Conservation (phyloP, 805 yeast species). For the Ogataea angusta region DNA sequence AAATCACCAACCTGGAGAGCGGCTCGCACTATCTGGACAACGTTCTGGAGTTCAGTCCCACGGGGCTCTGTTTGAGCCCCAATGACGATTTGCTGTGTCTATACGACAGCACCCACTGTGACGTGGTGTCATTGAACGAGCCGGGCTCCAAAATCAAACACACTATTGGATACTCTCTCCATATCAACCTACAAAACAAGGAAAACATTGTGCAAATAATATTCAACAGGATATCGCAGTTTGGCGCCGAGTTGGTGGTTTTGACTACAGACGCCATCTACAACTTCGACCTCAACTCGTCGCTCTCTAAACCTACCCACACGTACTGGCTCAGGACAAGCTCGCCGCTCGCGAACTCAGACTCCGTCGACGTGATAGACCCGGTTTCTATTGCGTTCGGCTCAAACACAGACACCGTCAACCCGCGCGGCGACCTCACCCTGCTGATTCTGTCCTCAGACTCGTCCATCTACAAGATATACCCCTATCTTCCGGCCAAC, state of each 20-base stretch:
- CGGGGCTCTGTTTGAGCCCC: slow-evolving; percentile 20
- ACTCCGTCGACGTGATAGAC: slow-evolving; percentile 21
- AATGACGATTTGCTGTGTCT: slow-evolving; percentile 29
- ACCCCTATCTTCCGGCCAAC: slow-evolving; percentile 59
- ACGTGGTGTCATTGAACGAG: slow-evolving; percentile 19
- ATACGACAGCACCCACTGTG: slow-evolving; percentile 19
- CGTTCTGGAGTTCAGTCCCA: slow-evolving; percentile 26
- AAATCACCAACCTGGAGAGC: slow-evolving; percentile 16
- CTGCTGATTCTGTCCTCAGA: slow-evolving; percentile 51
- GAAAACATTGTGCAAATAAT: slow-evolving; percentile 35
- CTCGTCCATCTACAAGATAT: slow-evolving; percentile 57
- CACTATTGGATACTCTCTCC: slow-evolving; percentile 10
- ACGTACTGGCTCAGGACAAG: slow-evolving; percentile 21
- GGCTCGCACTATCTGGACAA: slow-evolving; percentile 12
- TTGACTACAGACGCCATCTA: slow-evolving; percentile 36
- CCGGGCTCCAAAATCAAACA: slow-evolving; percentile 19
- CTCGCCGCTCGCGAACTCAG: slow-evolving; percentile 15
- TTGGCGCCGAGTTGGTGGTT: slow-evolving; percentile 42
- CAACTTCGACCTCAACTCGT: slow-evolving; percentile 35
- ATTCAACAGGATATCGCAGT: slow-evolving; percentile 45
- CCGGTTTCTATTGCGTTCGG: slow-evolving; percentile 48
- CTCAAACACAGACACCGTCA: slow-evolving; percentile 24
- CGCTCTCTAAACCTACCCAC: slow-evolving; percentile 19
- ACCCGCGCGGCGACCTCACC: slow-evolving; percentile 45
- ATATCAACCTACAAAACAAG: slow-evolving; percentile 11